phyloP scores from a whole-genome alignment of 2,329 filamentous ascomycete species.

The Neopestalotiopsis sp. region DNA sequence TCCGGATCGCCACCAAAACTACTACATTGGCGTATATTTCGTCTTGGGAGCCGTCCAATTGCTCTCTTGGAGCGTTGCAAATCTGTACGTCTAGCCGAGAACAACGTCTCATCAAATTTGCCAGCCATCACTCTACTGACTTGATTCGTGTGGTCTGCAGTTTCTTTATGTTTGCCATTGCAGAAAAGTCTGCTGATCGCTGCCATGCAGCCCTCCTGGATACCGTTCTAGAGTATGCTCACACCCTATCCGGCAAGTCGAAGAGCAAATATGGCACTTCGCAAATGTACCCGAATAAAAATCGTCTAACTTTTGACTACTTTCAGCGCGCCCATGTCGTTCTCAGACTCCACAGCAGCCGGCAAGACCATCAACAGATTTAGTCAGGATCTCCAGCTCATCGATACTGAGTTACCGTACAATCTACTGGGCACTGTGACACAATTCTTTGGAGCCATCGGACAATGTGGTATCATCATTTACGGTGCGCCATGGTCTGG shows the following conservation, averaged over 20 bases:
- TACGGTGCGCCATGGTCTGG: neutral
- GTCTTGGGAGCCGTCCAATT: neutral
- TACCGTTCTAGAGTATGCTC: constrained; percentile 2
- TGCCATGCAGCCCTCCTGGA: constrained; percentile 10
- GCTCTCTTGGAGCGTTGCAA: neutral
- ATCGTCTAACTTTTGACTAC: neutral
- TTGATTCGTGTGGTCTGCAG: constrained; percentile 6
- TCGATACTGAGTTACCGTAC: constrained; percentile 15
- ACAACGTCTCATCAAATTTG: too few relatives aligned
- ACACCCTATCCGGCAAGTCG: too few relatives aligned
- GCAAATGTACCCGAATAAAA: too few relatives aligned
- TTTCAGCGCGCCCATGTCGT: constrained; percentile 11
- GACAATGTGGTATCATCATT: constrained; percentile 1
- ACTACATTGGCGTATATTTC: constrained; percentile 11
- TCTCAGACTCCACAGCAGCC: constrained; percentile 8
- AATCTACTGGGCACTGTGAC: neutral
- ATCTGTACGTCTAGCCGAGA: neutral
- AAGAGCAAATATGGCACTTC: neutral
- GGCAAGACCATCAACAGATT: constrained; percentile 19
- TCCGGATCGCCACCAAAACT: neutral
- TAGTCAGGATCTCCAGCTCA: constrained; percentile 20
- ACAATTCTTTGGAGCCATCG: neutral
- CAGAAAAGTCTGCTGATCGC: constrained; percentile 13
- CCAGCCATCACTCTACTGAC: neutral
- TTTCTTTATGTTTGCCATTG: constrained; percentile 13